Evolutionary conservation across 768 basidiomycete species (phyloP).

Genomic region (Calocybe gangraenosa): DNA sequence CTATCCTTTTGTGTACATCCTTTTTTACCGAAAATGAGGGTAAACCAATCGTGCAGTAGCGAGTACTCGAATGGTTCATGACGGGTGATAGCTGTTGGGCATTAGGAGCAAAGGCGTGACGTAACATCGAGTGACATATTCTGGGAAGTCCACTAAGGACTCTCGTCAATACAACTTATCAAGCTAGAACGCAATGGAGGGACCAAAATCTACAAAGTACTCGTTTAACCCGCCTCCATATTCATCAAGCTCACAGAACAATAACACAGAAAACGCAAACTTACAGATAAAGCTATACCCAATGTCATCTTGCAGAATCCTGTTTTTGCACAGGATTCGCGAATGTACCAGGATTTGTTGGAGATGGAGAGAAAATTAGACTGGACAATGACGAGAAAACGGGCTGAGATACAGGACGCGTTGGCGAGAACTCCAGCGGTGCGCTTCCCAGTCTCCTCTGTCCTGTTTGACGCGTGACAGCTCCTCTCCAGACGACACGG

Average conservation of each 20-base stretch:
- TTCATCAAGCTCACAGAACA: background rate
- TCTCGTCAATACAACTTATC: background rate
- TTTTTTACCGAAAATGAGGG: too few species aligned
- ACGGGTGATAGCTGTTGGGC: too few species aligned
- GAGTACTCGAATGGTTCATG: too few species aligned
- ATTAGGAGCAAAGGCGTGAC: background rate
- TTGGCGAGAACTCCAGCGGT: conserved; percentile 71
- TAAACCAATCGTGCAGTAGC: too few species aligned
- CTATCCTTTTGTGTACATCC: too few species aligned
- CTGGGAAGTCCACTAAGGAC: background rate
- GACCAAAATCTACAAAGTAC: conserved; percentile 35
- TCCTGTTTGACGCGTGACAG: conserved; percentile 10
- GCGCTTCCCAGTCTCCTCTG: conserved; percentile 12
- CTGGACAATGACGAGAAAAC: conserved; percentile 92
- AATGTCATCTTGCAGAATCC: conserved; percentile 71
- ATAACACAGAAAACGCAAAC: conserved; percentile 63
- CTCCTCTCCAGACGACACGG: conserved; percentile 61
- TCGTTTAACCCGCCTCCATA: background rate
- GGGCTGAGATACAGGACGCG: conserved; percentile 89
- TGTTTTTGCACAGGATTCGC: conserved; percentile 75
- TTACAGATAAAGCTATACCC: conserved; percentile 76
- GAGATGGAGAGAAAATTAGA: conserved; percentile 90
- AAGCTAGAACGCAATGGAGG: conserved; percentile 25
- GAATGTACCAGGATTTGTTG: conserved; percentile 81
- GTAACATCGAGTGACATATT: background rate